Conservation (phyloP, 2,329 filamentous ascomycete genomes). For the Ascochyta lentis region DNA sequence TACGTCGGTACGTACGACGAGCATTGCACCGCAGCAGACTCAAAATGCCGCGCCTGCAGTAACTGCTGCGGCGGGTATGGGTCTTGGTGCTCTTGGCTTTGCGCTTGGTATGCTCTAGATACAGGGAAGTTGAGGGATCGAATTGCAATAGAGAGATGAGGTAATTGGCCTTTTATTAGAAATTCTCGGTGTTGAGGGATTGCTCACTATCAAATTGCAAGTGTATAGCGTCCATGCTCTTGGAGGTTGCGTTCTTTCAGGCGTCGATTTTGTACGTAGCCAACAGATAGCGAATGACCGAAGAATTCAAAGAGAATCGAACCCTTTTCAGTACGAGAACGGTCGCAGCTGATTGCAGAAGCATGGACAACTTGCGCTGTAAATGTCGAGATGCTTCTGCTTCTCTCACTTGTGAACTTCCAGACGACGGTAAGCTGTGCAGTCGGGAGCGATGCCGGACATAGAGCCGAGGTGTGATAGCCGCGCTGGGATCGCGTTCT, state of each 20-base stretch:
- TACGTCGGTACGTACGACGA: conserved; percentile 11
- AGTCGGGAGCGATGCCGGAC: conserved; percentile 11
- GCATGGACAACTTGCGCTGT: too few species aligned
- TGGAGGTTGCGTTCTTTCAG: not conserved
- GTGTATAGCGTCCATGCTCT: not conserved
- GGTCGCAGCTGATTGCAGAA: too few species aligned
- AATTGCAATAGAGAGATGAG: not conserved
- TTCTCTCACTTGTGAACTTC: too few species aligned
- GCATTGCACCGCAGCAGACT: not conserved
- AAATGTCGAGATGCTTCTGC: too few species aligned
- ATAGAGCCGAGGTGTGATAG: conserved; percentile 14
- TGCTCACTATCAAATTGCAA: not conserved
- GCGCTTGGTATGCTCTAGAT: conserved; percentile 28
- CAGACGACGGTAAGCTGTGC: not conserved
- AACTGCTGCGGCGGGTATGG: conserved; percentile 28
- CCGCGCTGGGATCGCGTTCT: conserved; percentile 12
- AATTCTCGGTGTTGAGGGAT: not conserved
- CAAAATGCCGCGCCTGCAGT: conserved; percentile 20
- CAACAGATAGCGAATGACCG: not conserved
- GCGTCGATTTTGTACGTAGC: not conserved
- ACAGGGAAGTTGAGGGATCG: not conserved
- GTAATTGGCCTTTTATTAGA: too few species aligned
- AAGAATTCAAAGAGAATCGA: not conserved
- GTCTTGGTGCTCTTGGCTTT: conserved; percentile 28
- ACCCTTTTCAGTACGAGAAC: too few species aligned